Evolutionary conservation across 2,329 filamentous ascomycete species (phyloP).

Genomic region (Scedosporium minutisporum): DNA sequence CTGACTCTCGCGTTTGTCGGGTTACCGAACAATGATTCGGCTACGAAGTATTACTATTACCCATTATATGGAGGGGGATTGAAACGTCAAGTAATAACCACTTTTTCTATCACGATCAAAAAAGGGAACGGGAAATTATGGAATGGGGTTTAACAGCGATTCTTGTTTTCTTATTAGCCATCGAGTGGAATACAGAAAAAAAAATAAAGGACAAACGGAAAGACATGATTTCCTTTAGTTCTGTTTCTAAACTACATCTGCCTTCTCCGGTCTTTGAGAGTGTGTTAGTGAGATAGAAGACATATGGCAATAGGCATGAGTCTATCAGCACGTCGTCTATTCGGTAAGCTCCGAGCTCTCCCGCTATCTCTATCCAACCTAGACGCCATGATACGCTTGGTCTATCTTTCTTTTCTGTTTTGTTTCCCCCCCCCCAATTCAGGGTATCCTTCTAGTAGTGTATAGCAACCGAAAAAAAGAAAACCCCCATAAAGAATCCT

Average conservation of each 20-base stretch:
- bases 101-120: not conserved
- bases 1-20: not conserved
- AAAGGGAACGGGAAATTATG: not conserved
- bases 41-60: not conserved
- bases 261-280: too few species aligned
- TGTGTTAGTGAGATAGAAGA: too few species aligned
- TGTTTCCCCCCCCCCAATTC: not conserved
- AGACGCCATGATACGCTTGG: not conserved
- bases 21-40: not conserved
- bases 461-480: not conserved
- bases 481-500: not conserved
- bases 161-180: not conserved
- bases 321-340: too few species aligned
- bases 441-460: slow-evolving; percentile 5
- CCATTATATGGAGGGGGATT: not conserved
- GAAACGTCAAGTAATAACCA: not conserved
- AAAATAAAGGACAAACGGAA: not conserved
- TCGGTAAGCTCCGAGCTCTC: not conserved
- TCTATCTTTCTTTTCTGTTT: not conserved
- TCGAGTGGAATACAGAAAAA: not conserved
- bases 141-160: not conserved
- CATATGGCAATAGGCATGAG: too few species aligned
- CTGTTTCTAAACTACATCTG: not conserved
- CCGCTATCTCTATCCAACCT: not conserved
- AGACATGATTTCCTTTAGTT: not conserved